Evolutionary conservation across 179 eudicot species (phyloP), one percentile per base, ranked within the genome.

Genomic region (Drosera spatulata): DNA sequence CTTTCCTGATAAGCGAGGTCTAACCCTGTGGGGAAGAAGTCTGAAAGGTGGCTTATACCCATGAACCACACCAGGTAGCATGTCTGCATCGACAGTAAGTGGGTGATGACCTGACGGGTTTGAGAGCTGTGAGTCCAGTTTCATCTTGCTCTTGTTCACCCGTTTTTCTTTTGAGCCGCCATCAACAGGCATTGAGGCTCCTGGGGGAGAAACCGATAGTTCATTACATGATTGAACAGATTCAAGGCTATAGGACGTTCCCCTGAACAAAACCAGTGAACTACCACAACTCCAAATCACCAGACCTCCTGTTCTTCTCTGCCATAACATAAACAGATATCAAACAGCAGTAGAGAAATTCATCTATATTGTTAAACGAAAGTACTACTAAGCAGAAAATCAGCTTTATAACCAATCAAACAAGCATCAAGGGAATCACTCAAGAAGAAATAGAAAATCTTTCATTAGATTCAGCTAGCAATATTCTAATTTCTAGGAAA

Each of bases 221-320:
- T 67, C 66, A 40, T 67, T 77, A 63, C 83, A 90, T 38, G 87
- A 79, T 56, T 79, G 77, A 47, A 94, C 91, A 68, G 91, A 94
- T 41, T 73, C 77, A 64, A 90, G 82, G 63, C 83, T 83, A 72
- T 90, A 90, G 54, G 79, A 44, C 82, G 85, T 71, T 70, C 99
- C 97, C 64, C 94, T 77, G 65, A 75, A 94, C 60, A 94, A 63
- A 55, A 83, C 94, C 55, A 87, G 74, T 39, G 87, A 90, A 74
- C 91, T 75, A 59, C 99, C 99, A 0, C 91, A 84, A 76, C 97
- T 87, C 94, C 91, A 94, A 69, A 94, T 94, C 63, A 94, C 95
- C 76, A 94, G 62, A 56, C 99, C 99, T 56, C 91, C 91, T 2
- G 99, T 86, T 85, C 81, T 94, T 64, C 73, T 74, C 99, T 88